A percentile compares a stretch with the other conserved stretches of the same genome.
Conservation (phyloP, 2,329 filamentous ascomycete genomes). For the Cladosporium phlei region DNA sequence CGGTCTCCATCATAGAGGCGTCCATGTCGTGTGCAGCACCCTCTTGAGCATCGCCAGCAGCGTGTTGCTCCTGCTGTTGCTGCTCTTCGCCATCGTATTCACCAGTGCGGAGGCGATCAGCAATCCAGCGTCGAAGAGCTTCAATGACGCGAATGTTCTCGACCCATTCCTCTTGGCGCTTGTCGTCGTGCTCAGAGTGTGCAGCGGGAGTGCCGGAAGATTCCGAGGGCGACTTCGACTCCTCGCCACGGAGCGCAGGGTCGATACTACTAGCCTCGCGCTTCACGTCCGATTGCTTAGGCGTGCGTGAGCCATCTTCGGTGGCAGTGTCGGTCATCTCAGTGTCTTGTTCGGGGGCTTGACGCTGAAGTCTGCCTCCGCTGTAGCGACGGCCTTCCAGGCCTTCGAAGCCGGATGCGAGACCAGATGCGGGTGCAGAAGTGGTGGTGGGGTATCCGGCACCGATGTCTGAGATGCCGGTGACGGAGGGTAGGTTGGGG, state of each 20-base stretch:
- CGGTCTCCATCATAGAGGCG: slow-evolving; percentile 16
- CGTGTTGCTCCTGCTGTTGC: slow-evolving; percentile 17
- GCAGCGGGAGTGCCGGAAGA: slow-evolving; percentile 26
- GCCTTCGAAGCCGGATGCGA: slow-evolving; percentile 60
- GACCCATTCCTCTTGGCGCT: slow-evolving; percentile 53
- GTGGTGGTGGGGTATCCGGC: slow-evolving; percentile 59
- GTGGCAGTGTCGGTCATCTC: slow-evolving; percentile 46
- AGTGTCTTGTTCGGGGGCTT: slow-evolving; percentile 42
- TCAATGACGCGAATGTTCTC: slow-evolving; percentile 62
- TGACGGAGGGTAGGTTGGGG: slow-evolving; percentile 68
- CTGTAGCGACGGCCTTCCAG: slow-evolving; percentile 59
- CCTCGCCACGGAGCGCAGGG: slow-evolving; percentile 33
- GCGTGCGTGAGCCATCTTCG: slow-evolving; percentile 33
- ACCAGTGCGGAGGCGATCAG: slow-evolving; percentile 49
- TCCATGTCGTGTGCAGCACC: slow-evolving; percentile 16
- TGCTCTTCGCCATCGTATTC: slow-evolving; percentile 42
- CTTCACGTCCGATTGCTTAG: slow-evolving; percentile 29
- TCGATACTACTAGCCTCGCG: slow-evolving; percentile 32
- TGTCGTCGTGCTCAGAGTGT: slow-evolving; percentile 37
- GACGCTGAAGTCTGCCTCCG: slow-evolving; percentile 55
- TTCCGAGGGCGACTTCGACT: slow-evolving; percentile 22
- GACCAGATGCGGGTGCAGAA: slow-evolving; percentile 62
- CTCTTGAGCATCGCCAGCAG: slow-evolving; percentile 13
- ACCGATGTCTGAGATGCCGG: slow-evolving; percentile 56
- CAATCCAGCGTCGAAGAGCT: slow-evolving; percentile 54